Conservation (phyloP, 495 filamentous ascomycete species). For the Penicillium nucicola region DNA sequence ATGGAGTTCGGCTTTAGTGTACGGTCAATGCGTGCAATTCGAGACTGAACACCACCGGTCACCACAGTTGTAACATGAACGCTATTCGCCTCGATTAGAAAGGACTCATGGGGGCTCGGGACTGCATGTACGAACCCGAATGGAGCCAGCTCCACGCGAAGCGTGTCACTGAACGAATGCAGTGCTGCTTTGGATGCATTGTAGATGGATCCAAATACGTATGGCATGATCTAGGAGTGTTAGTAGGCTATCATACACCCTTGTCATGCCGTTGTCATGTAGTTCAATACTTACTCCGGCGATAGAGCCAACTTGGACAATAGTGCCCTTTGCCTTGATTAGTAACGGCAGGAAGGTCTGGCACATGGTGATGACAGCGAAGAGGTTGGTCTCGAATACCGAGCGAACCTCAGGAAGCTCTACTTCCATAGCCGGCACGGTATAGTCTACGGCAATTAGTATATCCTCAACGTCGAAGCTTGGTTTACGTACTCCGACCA, state of each 20-base stretch:
- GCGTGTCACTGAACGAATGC: slow-evolving; percentile 56
- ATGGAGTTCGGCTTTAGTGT: slow-evolving; percentile 44
- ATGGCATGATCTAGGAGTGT: slow-evolving; percentile 44
- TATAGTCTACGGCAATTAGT: slow-evolving; percentile 45
- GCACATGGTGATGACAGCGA: slow-evolving; percentile 58
- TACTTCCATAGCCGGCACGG: slow-evolving; percentile 58
- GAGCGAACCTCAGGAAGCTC: slow-evolving; percentile 47
- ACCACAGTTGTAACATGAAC: slow-evolving; percentile 55
- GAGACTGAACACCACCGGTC: slow-evolving; percentile 60
- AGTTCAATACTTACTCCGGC: slow-evolving; percentile 38
- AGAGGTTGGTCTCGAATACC: slow-evolving; percentile 58
- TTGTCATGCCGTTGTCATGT: too few species aligned
- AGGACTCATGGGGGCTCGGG: neutral
- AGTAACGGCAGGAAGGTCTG: slow-evolving; percentile 56
- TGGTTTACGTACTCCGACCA: neutral
- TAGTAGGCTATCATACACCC: neutral
- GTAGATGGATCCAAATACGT: slow-evolving; percentile 57
- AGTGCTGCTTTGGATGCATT: slow-evolving; percentile 64
- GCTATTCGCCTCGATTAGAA: slow-evolving; percentile 11
- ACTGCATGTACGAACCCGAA: slow-evolving; percentile 31
- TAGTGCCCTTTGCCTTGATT: slow-evolving; percentile 56
- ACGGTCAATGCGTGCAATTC: slow-evolving; percentile 52
- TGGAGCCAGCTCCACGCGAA: slow-evolving; percentile 53
- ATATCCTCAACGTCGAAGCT: slow-evolving; percentile 24
- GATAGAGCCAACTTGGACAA: slow-evolving; percentile 59